Percentiles rank a stretch among this genome's conserved stretches.
These are phyloP conservation scores for Talaromyces sp. DNA, from an alignment of 2,329 filamentous ascomycete species.

Conservation along the genomic window DNA sequence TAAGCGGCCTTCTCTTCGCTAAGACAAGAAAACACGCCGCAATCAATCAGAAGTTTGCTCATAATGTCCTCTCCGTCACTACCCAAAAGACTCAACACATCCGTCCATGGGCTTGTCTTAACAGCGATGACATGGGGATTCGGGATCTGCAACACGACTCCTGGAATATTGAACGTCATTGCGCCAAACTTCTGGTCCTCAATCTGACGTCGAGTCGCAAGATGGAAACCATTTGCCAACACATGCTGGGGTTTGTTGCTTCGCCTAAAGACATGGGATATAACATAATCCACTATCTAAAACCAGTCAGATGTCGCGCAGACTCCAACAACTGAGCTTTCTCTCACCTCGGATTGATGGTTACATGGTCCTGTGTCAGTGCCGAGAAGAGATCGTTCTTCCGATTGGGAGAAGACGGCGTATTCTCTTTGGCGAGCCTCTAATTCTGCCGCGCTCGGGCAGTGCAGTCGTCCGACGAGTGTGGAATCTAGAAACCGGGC, in stretches of 20 bases:
- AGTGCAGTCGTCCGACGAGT: conserved; percentile 56
- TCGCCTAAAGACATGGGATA: conserved; percentile 68
- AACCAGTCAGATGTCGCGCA: not conserved
- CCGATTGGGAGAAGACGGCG: conserved; percentile 60
- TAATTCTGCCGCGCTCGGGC: conserved; percentile 30
- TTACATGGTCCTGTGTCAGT: conserved; percentile 43
- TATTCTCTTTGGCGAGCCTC: conserved; percentile 53
- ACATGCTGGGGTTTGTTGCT: conserved; percentile 64
- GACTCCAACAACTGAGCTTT: conserved; percentile 34
- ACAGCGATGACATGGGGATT: conserved; percentile 69
- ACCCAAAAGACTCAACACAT: conserved; percentile 70
- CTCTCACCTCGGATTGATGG: conserved; percentile 55
- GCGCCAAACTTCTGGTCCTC: conserved; percentile 31
- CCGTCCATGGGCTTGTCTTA: conserved; percentile 69
- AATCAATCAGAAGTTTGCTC: conserved; percentile 70
- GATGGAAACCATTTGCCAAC: conserved; percentile 78
- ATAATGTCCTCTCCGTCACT: conserved; percentile 71
- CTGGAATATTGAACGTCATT: conserved; percentile 55
- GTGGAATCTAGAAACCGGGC: conserved; percentile 63
- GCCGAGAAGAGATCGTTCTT: conserved; percentile 38
- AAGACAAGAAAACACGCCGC: conserved; percentile 68
- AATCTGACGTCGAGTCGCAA: conserved; percentile 33
- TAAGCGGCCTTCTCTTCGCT: conserved; percentile 61
- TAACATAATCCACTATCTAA: conserved; percentile 67
- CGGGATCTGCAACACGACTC: conserved; percentile 59